Evolutionary conservation across 345 rosid species (phyloP).

Genomic region (Arabis alpina): DNA sequence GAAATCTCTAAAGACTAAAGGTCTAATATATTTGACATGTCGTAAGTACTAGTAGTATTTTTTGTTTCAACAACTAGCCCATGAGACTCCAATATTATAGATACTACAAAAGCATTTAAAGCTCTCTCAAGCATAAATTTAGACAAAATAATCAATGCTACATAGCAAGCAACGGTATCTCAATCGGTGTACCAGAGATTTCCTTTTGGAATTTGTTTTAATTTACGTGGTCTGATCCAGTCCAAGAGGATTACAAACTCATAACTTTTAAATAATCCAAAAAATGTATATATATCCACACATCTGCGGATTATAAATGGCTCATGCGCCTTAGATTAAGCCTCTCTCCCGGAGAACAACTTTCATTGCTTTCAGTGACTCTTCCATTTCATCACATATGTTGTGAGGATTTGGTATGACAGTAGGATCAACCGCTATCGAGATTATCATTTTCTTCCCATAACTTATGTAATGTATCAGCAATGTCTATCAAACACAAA

Average conservation of each 20-base stretch:
- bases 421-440: conserved; percentile 60
- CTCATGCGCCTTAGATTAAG: conserved; percentile 4
- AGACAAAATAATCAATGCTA: neutral
- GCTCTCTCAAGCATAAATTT: neutral
- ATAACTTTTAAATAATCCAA: too few relatives aligned
- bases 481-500: conserved; percentile 54
- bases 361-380: conserved; percentile 55
- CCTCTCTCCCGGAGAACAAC: conserved; percentile 31
- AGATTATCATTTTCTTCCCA: conserved; percentile 58
- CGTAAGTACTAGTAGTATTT: neutral
- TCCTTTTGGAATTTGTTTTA: too few relatives aligned
- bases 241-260: too few relatives aligned
- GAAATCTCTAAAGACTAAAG: neutral
- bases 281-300: neutral
- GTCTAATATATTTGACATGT: neutral
- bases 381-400: conserved; percentile 59
- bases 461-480: conserved; percentile 72
- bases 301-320: neutral
- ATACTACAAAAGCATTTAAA: neutral
- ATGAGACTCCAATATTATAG: neutral
- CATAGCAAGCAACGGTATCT: too few relatives aligned
- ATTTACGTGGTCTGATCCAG: too few relatives aligned
- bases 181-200: too few relatives aligned
- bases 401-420: conserved; percentile 63
- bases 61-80: neutral